These are phyloP conservation scores for Plectosphaerella plurivora DNA, from an alignment of 2,329 filamentous ascomycete species.

Conservation along the genomic window DNA sequence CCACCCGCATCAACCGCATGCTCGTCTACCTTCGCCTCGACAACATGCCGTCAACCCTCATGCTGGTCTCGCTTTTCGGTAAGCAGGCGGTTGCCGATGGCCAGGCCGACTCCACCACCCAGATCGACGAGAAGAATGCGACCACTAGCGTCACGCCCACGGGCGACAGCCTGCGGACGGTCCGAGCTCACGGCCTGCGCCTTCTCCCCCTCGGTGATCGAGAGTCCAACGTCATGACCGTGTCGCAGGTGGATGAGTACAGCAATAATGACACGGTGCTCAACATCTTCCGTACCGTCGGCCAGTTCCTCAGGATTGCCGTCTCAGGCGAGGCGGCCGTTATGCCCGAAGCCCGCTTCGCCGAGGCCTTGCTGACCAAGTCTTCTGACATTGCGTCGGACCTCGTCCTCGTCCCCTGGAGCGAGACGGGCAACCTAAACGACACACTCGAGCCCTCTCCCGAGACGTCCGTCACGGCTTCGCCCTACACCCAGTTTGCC, in stretches of 20 bases:
- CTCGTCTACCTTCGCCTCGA: slow-evolving; percentile 82
- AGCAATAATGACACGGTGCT: slow-evolving; percentile 75
- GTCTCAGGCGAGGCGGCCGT: slow-evolving; percentile 79
- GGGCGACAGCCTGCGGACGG: slow-evolving; percentile 29
- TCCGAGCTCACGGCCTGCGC: slow-evolving; percentile 79
- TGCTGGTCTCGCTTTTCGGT: slow-evolving; percentile 70
- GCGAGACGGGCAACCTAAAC: slow-evolving; percentile 69
- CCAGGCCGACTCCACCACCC: slow-evolving; percentile 27
- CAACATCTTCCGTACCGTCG: slow-evolving; percentile 87
- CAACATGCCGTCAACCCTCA: slow-evolving; percentile 76
- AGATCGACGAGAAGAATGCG: slow-evolving; percentile 13
- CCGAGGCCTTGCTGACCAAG: slow-evolving; percentile 69
- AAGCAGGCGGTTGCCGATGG: slow-evolving; percentile 18
- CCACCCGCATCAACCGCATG: slow-evolving; percentile 55
- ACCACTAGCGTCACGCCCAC: slow-evolving; percentile 11
- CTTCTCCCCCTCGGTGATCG: slow-evolving; percentile 85
- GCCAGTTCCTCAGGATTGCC: slow-evolving; percentile 76
- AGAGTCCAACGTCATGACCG: slow-evolving; percentile 92
- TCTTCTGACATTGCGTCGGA: slow-evolving; percentile 68
- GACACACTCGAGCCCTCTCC: slow-evolving; percentile 44
- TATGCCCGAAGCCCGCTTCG: slow-evolving; percentile 72
- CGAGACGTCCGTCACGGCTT: slow-evolving; percentile 19
- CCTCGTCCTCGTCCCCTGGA: slow-evolving; percentile 84
- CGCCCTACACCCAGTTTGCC: slow-evolving; percentile 70
- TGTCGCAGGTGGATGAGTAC: slow-evolving; percentile 74